Evolutionary conservation across 2,329 filamentous ascomycete genomes (phyloP).

Genomic region (Zymoseptoria ardabiliae): DNA sequence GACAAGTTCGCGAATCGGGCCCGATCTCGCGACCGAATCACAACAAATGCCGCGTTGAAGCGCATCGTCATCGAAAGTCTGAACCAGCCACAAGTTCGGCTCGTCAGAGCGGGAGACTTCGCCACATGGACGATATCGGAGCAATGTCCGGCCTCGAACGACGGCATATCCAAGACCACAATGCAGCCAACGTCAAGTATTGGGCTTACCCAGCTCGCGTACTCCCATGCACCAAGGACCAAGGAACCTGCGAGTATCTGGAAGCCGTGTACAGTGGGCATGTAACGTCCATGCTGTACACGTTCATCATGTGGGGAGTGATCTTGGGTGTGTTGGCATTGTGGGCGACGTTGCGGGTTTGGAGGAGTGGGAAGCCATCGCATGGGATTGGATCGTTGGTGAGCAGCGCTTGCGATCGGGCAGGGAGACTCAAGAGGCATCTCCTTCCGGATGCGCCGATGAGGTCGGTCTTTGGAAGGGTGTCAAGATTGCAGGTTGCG

Average conservation of each 20-base stretch:
- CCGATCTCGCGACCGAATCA: too few relatives aligned
- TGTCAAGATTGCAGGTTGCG: conserved; percentile 60
- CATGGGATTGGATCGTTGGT: conserved; percentile 14
- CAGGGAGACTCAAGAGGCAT: conserved; percentile 5
- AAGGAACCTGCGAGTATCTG: conserved; percentile 52
- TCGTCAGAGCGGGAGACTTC: neutral
- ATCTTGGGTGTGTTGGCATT: conserved; percentile 43
- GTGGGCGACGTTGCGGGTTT: conserved; percentile 33
- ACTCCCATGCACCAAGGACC: conserved; percentile 51
- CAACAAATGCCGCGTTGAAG: neutral
- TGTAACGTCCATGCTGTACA: conserved; percentile 49
- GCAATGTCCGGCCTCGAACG: neutral
- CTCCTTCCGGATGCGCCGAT: conserved; percentile 55
- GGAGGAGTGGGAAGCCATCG: conserved; percentile 14
- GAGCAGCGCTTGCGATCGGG: conserved; percentile 11
- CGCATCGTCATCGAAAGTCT: too few relatives aligned
- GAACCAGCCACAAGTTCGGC: neutral
- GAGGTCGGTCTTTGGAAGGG: conserved; percentile 54
- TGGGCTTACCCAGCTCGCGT: conserved; percentile 52
- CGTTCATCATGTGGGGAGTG: conserved; percentile 50
- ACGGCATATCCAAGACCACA: conserved; percentile 27
- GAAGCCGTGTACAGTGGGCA: conserved; percentile 50
- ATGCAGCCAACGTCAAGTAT: conserved; percentile 32
- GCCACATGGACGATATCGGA: neutral
- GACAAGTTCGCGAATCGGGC: neutral